Evolutionary conservation across 2,329 filamentous ascomycete species (phyloP).

Genomic region (Trichothecium sympodiale): DNA sequence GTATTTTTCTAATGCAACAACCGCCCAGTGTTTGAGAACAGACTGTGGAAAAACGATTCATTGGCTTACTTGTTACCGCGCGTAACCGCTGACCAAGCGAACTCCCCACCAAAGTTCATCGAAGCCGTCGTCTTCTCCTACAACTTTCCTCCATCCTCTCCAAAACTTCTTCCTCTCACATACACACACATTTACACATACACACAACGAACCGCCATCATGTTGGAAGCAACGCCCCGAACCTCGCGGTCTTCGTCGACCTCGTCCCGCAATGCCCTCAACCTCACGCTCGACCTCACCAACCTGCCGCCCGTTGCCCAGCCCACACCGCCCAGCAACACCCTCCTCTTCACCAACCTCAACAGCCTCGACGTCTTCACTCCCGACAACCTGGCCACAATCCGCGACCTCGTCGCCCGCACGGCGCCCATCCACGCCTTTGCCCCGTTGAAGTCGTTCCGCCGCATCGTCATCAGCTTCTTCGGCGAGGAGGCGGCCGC

Average conservation of each 20-base stretch:
- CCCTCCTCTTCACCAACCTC: conserved; percentile 74
- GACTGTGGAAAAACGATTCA: too few relatives aligned
- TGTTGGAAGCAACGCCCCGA: conserved; percentile 24
- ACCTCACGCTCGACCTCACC: conserved; percentile 64
- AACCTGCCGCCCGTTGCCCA: conserved; percentile 56
- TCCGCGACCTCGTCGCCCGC: conserved; percentile 58
- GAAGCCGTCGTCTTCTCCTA: too few relatives aligned
- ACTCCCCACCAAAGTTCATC: too few relatives aligned
- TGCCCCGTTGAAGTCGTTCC: conserved; percentile 72
- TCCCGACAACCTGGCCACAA: conserved; percentile 60
- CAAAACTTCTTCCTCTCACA: not conserved
- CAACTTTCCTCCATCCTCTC: not conserved
- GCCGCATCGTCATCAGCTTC: conserved; percentile 72
- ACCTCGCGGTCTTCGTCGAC: conserved; percentile 33
- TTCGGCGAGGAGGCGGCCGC: conserved; percentile 59
- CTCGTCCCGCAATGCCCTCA: conserved; percentile 31
- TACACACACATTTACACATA: conserved; percentile 1
- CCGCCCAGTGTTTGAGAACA: too few relatives aligned
- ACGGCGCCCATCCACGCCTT: conserved; percentile 68
- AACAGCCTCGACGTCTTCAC: conserved; percentile 63
- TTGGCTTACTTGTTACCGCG: too few relatives aligned
- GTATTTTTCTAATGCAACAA: too few relatives aligned
- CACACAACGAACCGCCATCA: conserved; percentile 8
- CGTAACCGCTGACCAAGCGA: too few relatives aligned
- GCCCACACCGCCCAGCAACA: conserved; percentile 72